Evolutionary conservation across 2,329 filamentous ascomycete species (phyloP), one percentile per base, ranked within the genome.

Genomic region (Paraphoma chrysanthemicola): DNA sequence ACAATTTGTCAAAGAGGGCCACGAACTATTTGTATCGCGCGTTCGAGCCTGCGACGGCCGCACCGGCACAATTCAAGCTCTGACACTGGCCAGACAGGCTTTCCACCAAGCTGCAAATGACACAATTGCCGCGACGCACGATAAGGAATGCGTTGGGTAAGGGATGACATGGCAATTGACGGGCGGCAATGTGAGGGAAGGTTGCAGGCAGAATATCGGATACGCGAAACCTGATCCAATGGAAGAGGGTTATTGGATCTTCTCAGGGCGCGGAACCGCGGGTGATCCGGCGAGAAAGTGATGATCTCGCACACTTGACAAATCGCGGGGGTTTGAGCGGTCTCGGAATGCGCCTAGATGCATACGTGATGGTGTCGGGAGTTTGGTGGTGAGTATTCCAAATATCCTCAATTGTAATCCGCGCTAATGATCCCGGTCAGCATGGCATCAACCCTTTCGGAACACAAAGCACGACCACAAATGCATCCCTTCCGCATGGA

Each of bases 341-440:
- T 33, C 45, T 53, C 53, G 41, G 53, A 39, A 38, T 36, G 43
- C 44, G 44, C 33, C 51, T 33, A 42, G 39, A 17, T 28, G 48
- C 30, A 52, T 50, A 43, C 11, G 54, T 42, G 23, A 46, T 43
- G 47, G 38, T 45, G 43, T 47, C 39, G 43, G 42, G 44, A 36
- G 53, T 57, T 56, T 64, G 53, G 57, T 66, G 49, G 58, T 59
- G 18, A 48, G 64, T 66, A 73, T 73, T 73, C 64, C 60, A 72
- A 72, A 72, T 72, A 47, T 59, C 44, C 48, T 44, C 31, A 59
- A 54, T 48, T 23, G 57, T 44, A 54, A 59, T 48, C 53, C 51
- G 51, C 63, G 66, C 67, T 68, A 66, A 58, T 50, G 46, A 62
- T 46, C 54, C 54, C 41, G 57, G 57, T 47, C 51, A 45, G 53